Percentiles rank a stretch among this genome's conserved stretches.
Conservation (phyloP, 78 protist species). For the Parvularia atlantis region DNA sequence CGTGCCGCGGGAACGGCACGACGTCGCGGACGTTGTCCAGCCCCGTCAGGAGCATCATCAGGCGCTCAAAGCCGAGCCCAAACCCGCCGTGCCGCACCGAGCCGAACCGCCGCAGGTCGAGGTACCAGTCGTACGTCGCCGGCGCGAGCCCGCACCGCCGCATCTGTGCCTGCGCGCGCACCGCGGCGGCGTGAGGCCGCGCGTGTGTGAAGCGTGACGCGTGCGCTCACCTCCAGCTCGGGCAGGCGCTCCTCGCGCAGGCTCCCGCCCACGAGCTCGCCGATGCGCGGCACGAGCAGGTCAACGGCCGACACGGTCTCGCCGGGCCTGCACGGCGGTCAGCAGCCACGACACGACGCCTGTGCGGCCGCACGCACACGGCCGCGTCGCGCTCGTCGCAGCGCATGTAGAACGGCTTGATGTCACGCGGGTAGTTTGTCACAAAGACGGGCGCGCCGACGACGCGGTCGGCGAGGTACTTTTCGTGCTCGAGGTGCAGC, state of each 20-base stretch:
- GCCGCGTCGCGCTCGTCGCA: conserved; percentile 11
- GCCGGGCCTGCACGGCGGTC: background rate
- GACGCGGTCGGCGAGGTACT: conserved; percentile 22
- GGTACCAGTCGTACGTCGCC: conserved; percentile 26
- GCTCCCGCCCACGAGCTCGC: conserved; percentile 69
- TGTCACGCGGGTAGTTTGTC: conserved; percentile 12
- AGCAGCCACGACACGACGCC: too few species aligned
- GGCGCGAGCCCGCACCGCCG: too few species aligned
- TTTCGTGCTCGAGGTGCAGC: conserved; percentile 79
- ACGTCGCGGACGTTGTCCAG: conserved; percentile 45
- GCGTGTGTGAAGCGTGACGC: too few species aligned
- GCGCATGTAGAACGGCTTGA: conserved; percentile 69
- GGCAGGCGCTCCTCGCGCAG: conserved; percentile 54
- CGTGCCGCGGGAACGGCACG: conserved; percentile 46
- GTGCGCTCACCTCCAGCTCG: background rate
- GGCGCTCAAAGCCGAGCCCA: conserved; percentile 65
- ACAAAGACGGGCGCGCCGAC: conserved; percentile 13
- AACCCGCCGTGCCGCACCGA: conserved; percentile 53
- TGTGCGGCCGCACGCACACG: too few species aligned
- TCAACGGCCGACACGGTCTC: conserved; percentile 47
- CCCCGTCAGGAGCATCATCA: conserved; percentile 31
- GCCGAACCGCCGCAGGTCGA: conserved; percentile 56
- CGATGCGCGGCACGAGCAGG: conserved; percentile 61
- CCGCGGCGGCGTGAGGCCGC: too few species aligned
- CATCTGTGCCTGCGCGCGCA: too few species aligned